These are phyloP conservation scores for Clarireedia paspali DNA, from an alignment of 2,329 filamentous ascomycete species.

Conservation along the genomic window DNA sequence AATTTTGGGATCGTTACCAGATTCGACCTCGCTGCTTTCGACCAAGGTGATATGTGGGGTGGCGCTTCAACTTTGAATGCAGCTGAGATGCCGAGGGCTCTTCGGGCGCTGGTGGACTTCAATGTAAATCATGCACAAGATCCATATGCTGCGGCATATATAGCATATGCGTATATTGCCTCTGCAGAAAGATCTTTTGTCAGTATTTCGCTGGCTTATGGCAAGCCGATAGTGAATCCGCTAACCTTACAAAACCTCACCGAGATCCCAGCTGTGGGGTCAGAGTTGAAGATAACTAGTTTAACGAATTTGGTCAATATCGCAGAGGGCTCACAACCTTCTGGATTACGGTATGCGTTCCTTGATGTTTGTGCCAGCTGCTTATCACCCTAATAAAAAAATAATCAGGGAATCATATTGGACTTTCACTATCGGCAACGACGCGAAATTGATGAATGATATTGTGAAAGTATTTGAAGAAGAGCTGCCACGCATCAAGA, in stretches of 20 bases:
- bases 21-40: conserved; percentile 30
- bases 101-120: neutral
- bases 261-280: neutral
- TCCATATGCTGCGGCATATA: neutral
- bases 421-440: neutral
- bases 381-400: neutral
- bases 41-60: conserved; percentile 14
- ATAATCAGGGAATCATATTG: neutral
- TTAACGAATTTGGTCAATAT: conserved; percentile 12
- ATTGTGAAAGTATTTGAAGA: conserved; percentile 16
- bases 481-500: conserved; percentile 10
- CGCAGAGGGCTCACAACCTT: conserved; percentile 2
- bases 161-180: neutral
- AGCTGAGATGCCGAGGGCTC: neutral
- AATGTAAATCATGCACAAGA: conserved; percentile 1
- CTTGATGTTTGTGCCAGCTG: neutral
- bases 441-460: conserved; percentile 8
- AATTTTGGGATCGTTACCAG: conserved; percentile 29
- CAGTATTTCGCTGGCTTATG: neutral
- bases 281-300: conserved; percentile 9
- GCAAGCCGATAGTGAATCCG: conserved; percentile 8
- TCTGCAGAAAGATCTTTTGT: neutral
- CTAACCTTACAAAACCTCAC: conserved; percentile 15
- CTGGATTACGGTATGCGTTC: neutral
- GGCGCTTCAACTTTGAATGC: conserved; percentile 1